phyloP scores from a whole-genome alignment of 2,329 filamentous ascomycete species.

The Huntiella moniliformis region DNA sequence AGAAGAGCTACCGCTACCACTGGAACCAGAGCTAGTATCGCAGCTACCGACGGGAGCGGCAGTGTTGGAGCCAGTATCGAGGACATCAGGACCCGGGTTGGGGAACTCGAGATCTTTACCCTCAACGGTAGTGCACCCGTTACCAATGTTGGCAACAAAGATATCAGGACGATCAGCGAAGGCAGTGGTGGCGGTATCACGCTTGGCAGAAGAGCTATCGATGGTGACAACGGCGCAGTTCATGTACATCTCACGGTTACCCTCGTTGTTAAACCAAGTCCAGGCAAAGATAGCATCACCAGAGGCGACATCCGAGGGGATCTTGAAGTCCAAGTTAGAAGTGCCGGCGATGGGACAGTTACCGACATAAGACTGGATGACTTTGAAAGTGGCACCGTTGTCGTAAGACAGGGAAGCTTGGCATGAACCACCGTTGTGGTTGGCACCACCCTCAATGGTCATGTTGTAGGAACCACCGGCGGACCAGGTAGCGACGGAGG shows the following conservation, averaged over 20 bases:
- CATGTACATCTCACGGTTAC: constrained; percentile 77
- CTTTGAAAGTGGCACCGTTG: constrained; percentile 48
- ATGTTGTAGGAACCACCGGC: constrained; percentile 45
- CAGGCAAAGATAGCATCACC: constrained; percentile 50
- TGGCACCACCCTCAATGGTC: constrained; percentile 41
- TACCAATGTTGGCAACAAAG: constrained; percentile 51
- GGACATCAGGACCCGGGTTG: constrained; percentile 39
- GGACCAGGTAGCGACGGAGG: constrained; percentile 39
- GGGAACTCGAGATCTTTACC: constrained; percentile 44
- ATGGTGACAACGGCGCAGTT: constrained; percentile 60
- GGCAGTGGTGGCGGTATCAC: constrained; percentile 14
- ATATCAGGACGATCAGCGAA: constrained; percentile 44
- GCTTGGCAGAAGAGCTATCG: constrained; percentile 19
- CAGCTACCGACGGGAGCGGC: constrained; percentile 21
- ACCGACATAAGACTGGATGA: constrained; percentile 40
- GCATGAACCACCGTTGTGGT: constrained; percentile 55
- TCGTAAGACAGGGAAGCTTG: constrained; percentile 61
- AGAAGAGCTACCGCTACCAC: constrained; percentile 11
- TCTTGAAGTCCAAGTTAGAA: constrained; percentile 42
- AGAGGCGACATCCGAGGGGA: constrained; percentile 44
- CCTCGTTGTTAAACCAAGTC: constrained; percentile 60
- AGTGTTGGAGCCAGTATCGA: constrained; percentile 20
- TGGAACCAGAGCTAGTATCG: constrained; percentile 17
- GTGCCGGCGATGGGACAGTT: constrained; percentile 28
- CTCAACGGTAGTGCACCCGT: constrained; percentile 39